phyloP scores from a whole-genome alignment of 345 rosid species.

The Salix exigua region DNA sequence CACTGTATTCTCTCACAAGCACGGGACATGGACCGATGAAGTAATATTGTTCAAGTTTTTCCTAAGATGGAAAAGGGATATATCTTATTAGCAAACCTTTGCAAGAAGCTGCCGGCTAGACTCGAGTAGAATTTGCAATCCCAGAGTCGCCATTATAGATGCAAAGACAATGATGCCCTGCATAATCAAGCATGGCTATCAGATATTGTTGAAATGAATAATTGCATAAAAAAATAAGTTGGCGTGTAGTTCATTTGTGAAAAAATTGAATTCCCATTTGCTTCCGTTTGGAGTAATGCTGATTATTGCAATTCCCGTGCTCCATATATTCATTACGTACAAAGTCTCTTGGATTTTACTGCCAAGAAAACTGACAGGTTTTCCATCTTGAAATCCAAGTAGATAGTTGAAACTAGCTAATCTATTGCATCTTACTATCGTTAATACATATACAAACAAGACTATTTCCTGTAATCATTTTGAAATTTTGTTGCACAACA shows the following conservation, averaged over 20 bases:
- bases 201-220: not conserved
- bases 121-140: conserved; percentile 37
- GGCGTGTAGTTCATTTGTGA: not conserved
- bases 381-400: not conserved
- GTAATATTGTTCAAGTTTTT: too few relatives aligned
- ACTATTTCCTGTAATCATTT: not conserved
- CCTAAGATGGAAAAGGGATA: not conserved
- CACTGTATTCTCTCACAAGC: not conserved
- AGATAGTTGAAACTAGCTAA: not conserved
- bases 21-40: not conserved
- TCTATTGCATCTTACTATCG: not conserved
- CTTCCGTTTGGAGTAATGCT: not conserved
- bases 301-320: not conserved
- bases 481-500: too few relatives aligned
- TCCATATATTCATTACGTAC: not conserved
- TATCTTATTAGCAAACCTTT: conserved; percentile 14
- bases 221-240: not conserved
- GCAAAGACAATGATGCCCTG: conserved; percentile 42
- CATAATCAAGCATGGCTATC: not conserved
- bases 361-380: not conserved
- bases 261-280: not conserved
- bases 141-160: conserved; percentile 41
- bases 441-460: not conserved
- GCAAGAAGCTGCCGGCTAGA: conserved; percentile 29
- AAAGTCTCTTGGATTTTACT: not conserved